Percentiles rank a stretch among this genome's conserved stretches.
Conservation (phyloP, 768 basidiomycete genomes). For the Collybia sordida region DNA sequence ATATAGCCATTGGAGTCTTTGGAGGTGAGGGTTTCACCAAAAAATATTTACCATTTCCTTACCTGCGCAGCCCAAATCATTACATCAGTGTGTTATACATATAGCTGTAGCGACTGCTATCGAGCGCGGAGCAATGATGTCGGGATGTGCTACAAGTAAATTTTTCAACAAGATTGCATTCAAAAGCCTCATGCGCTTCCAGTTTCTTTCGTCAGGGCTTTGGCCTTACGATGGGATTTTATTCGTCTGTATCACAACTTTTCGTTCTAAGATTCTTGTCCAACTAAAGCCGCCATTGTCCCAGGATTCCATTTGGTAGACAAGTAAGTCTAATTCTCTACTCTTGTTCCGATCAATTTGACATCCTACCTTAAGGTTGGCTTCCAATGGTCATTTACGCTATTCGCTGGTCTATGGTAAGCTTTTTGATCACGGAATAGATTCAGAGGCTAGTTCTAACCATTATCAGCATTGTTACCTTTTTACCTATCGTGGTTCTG, state of each 20-base stretch:
- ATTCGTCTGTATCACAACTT: slow-evolving; percentile 26
- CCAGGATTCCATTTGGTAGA: slow-evolving; percentile 37
- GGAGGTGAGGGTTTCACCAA: slow-evolving; percentile 22
- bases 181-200: neutral
- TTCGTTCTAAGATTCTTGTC: neutral
- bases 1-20: slow-evolving; percentile 32
- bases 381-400: slow-evolving; percentile 35
- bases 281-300: neutral
- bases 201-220: slow-evolving; percentile 37
- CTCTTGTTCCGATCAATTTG: neutral
- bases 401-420: slow-evolving; percentile 34
- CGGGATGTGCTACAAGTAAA: slow-evolving; percentile 36
- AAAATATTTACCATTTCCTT: no score
- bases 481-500: slow-evolving; percentile 28
- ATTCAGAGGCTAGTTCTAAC: neutral
- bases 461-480: slow-evolving; percentile 26
- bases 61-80: slow-evolving; percentile 30
- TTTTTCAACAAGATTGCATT: neutral
- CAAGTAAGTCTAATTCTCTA: slow-evolving; percentile 17
- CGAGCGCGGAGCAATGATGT: slow-evolving; percentile 35
- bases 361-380: slow-evolving; percentile 23
- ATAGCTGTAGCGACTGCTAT: slow-evolving; percentile 40
- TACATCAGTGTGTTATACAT: slow-evolving; percentile 36
- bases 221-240: slow-evolving; percentile 36
- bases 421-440: neutral